Conservation (phyloP, 2,329 filamentous ascomycete species). For the Pezicula neosporulosa region DNA sequence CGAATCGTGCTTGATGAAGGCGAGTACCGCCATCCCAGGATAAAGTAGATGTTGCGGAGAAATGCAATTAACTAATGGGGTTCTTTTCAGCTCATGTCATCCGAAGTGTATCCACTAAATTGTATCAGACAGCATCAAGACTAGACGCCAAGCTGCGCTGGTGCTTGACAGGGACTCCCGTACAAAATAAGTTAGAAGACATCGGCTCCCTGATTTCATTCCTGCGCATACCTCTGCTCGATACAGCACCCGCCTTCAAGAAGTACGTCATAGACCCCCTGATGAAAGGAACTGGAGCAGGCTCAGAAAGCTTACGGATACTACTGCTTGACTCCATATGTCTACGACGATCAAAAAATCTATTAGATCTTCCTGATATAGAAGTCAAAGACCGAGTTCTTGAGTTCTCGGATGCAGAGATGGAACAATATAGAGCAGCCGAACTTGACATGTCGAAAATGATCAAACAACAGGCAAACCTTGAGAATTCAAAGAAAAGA, state of each 20-base stretch:
- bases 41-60: too few relatives aligned
- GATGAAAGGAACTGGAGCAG: neutral
- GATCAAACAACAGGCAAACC: slow-evolving; percentile 29
- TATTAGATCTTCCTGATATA: slow-evolving; percentile 31
- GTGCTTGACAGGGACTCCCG: slow-evolving; percentile 23
- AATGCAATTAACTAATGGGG: too few relatives aligned
- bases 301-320: slow-evolving; percentile 3
- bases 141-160: slow-evolving; percentile 38
- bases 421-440: slow-evolving; percentile 32
- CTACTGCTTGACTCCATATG: slow-evolving; percentile 33
- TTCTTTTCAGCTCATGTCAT: slow-evolving; percentile 42
- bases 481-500: slow-evolving; percentile 16
- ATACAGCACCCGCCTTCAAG: neutral
- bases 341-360: slow-evolving; percentile 36
- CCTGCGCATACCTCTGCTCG: neutral
- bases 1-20: slow-evolving; percentile 42
- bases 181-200: slow-evolving; percentile 29
- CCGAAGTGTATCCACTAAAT: slow-evolving; percentile 40
- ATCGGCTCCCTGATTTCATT: slow-evolving; percentile 19
- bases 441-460: slow-evolving; percentile 17
- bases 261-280: neutral
- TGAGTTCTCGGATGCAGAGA: slow-evolving; percentile 25
- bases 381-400: slow-evolving; percentile 22
- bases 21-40: slow-evolving; percentile 9
- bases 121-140: slow-evolving; percentile 37